These are phyloP conservation scores for Cryptococcus deneoformans DNA, from an alignment of 1,284 basidiomycete species.

Conservation along the genomic window DNA sequence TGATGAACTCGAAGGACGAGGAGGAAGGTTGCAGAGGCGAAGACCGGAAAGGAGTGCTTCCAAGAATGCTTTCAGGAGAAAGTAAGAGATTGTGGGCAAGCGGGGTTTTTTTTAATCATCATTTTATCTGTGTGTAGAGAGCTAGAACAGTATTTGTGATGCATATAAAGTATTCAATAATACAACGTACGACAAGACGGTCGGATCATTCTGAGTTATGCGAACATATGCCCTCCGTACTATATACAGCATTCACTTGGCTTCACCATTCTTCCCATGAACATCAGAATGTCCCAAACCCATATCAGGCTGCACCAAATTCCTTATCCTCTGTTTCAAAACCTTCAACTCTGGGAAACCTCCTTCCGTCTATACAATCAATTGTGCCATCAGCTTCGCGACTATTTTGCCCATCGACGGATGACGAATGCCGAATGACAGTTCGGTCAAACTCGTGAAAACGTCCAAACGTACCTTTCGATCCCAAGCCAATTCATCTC, in stretches of 20 bases:
- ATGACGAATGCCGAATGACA: not conserved
- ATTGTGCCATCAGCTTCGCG: not conserved
- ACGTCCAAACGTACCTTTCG: constrained; percentile 36
- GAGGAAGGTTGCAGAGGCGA: constrained; percentile 67
- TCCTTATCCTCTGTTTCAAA: constrained; percentile 83
- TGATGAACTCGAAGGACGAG: constrained; percentile 54
- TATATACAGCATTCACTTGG: not conserved
- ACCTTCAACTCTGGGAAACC: constrained; percentile 72
- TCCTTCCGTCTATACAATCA: constrained; percentile 62
- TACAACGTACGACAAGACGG: too few relatives aligned
- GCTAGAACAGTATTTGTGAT: too few relatives aligned
- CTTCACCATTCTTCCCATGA: constrained; percentile 9
- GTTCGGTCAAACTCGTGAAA: not conserved
- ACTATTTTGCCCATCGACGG: not conserved
- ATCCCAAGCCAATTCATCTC: constrained; percentile 48
- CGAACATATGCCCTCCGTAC: too few relatives aligned
- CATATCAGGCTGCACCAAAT: constrained; percentile 71
- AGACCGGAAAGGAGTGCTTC: constrained; percentile 76
- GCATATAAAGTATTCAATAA: too few relatives aligned
- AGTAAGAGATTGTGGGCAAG: constrained; percentile 13
- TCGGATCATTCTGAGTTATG: too few relatives aligned
- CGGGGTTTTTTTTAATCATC: too few relatives aligned
- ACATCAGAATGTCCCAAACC: constrained; percentile 77
- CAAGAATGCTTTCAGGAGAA: constrained; percentile 70
- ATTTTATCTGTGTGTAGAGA: too few relatives aligned